Percentiles rank a stretch among this genome's conserved stretches.
Evolutionary conservation across 208 protist species (phyloP).

Genomic region (Acanthamoeba lenticulata): DNA sequence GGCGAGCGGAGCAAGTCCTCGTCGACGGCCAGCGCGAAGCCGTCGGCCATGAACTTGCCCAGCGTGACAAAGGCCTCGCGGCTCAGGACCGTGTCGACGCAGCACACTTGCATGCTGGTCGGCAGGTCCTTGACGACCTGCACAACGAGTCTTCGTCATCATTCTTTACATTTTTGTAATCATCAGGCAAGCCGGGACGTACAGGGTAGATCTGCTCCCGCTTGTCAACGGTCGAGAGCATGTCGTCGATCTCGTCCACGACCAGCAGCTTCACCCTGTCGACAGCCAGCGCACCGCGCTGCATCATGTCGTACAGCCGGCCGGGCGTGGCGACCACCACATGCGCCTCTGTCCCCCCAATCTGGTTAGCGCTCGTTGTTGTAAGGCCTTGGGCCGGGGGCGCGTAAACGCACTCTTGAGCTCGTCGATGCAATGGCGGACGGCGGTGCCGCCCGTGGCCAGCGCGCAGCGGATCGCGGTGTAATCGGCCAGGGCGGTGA

Average conservation of each 20-base stretch:
- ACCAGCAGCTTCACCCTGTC: neutral
- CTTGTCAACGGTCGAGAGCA: neutral
- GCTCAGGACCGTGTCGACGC: neutral
- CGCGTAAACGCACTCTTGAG: constrained; percentile 67
- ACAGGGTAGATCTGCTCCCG: constrained; percentile 99
- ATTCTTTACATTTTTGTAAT: constrained; percentile 47
- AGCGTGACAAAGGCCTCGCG: neutral
- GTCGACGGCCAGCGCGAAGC: neutral
- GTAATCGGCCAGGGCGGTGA: constrained; percentile 75
- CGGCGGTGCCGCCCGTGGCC: constrained; percentile 93
- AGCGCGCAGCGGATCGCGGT: constrained; percentile 90
- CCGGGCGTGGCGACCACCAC: constrained; percentile 98
- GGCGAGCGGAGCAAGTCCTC: neutral
- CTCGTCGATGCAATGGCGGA: constrained; percentile 94
- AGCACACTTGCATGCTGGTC: neutral
- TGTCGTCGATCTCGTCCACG: constrained; percentile 91
- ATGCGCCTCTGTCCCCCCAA: constrained; percentile 70
- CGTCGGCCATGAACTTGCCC: neutral
- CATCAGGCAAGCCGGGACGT: constrained; percentile 95
- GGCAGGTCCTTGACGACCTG: neutral
- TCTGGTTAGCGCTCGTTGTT: neutral
- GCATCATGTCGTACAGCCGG: constrained; percentile 89
- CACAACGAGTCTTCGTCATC: neutral
- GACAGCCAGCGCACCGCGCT: neutral
- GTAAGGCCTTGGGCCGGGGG: neutral